These are phyloP conservation scores for Mimosa bimucronata DNA, from an alignment of 306 rosid genomes.

Conservation along the genomic window DNA sequence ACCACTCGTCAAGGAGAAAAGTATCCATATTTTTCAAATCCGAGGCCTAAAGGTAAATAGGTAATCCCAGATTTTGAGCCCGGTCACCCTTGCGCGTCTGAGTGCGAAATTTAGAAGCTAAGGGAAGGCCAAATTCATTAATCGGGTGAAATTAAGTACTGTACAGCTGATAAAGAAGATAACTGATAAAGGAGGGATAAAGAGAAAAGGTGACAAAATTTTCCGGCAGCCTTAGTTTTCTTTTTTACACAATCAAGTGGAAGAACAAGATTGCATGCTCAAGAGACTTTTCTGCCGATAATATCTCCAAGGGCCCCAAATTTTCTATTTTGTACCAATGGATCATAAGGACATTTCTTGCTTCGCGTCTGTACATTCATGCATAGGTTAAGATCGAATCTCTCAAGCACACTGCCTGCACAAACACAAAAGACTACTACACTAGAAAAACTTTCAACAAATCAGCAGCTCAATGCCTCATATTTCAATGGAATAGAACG, in stretches of 20 bases:
- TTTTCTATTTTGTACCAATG: constrained; percentile 17
- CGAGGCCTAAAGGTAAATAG: background rate
- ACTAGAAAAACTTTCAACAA: background rate
- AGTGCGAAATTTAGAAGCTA: constrained; percentile 5
- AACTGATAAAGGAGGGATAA: constrained; percentile 29
- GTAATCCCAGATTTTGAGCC: background rate
- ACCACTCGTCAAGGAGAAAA: background rate
- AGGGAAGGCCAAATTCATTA: constrained; percentile 25
- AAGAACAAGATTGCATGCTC: constrained; percentile 22
- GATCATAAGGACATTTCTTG: constrained; percentile 35
- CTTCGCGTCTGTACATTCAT: constrained; percentile 3
- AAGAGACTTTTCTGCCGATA: constrained; percentile 39
- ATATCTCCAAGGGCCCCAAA: constrained; percentile 28
- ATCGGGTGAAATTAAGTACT: constrained; percentile 48
- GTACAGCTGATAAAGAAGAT: constrained; percentile 59
- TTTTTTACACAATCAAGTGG: constrained; percentile 56
- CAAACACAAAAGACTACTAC: background rate
- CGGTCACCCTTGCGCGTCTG: background rate
- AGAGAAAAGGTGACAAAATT: constrained; percentile 68
- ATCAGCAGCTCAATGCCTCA: constrained; percentile 79
- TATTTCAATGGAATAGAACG: constrained; percentile 78
- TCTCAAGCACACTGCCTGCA: background rate
- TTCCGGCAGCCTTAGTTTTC: constrained; percentile 59
- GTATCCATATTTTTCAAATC: too few relatives aligned
- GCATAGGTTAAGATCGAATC: background rate